Evolutionary conservation across 1,284 basidiomycete species (phyloP).

Genomic region (Trametes hirsuta): DNA sequence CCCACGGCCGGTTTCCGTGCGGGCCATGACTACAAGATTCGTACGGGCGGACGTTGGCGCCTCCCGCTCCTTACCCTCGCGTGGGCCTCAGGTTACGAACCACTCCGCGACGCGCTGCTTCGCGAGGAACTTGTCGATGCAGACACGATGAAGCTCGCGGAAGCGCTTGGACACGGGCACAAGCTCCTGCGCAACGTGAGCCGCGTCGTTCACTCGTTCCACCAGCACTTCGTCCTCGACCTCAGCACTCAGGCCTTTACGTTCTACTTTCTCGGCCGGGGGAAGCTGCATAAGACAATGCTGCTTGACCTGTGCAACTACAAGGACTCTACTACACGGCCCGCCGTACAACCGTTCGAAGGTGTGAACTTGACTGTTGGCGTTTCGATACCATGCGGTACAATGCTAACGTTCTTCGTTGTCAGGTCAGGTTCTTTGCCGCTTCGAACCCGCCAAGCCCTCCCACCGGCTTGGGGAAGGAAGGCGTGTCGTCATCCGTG

Average conservation of each 20-base stretch:
- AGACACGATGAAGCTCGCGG: not conserved
- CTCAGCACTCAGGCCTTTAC: not conserved
- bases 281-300: not conserved
- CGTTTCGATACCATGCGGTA: no score
- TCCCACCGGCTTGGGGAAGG: not conserved
- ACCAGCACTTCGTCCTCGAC: not conserved
- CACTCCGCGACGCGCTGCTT: not conserved
- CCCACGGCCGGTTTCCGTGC: not conserved
- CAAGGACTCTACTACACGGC: not conserved
- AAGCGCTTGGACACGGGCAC: not conserved
- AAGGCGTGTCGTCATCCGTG: not conserved
- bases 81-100: not conserved
- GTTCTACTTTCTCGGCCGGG: not conserved
- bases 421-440: not conserved
- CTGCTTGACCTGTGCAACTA: not conserved
- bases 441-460: not conserved
- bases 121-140: not conserved
- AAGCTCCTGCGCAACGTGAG: not conserved
- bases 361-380: not conserved
- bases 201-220: not conserved
- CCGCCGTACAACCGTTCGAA: not conserved
- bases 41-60: not conserved
- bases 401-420: no score
- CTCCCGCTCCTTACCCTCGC: not conserved
- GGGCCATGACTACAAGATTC: not conserved